Evolutionary conservation across 306 rosid genomes (phyloP).

Genomic region (Gynostemma pentaphyllum): DNA sequence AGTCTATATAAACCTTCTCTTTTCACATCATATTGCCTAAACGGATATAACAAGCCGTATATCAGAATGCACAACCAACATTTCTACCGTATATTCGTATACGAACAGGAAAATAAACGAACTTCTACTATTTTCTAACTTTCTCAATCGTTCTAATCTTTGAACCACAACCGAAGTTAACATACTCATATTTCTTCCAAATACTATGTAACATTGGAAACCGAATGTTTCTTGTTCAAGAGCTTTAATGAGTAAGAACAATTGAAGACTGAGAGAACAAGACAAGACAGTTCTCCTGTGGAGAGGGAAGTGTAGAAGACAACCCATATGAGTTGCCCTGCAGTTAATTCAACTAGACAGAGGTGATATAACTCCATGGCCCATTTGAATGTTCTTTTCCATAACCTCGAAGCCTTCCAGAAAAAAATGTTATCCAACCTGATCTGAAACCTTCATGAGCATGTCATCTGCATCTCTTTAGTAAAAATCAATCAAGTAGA

Average conservation of each 20-base stretch:
- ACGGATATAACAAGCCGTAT: neutral
- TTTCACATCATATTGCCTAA: neutral
- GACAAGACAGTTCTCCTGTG: neutral
- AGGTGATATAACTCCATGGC: slow-evolving; percentile 17
- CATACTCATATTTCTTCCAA: neutral
- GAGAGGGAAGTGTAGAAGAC: slow-evolving; percentile 19
- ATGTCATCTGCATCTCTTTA: slow-evolving; percentile 10
- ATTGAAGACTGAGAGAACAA: neutral
- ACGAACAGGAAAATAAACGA: neutral
- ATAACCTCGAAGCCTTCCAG: slow-evolving; percentile 12
- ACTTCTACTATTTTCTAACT: neutral
- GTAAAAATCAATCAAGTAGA: slow-evolving; percentile 20
- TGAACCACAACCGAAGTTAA: neutral
- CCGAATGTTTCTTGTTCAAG: neutral
- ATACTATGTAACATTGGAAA: neutral
- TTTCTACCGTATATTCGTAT: neutral
- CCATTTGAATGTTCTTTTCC: slow-evolving; percentile 21
- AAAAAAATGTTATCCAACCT: neutral
- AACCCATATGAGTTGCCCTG: slow-evolving; percentile 48
- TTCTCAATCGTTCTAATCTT: too few relatives aligned
- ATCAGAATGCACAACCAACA: neutral
- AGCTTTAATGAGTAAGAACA: slow-evolving; percentile 4
- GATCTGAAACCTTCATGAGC: neutral
- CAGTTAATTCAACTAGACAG: slow-evolving; percentile 18
- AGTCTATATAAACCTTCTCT: neutral